A percentile compares a stretch with the other conserved stretches of the same genome.
These are phyloP conservation scores for Heritiera littoralis DNA, from an alignment of 345 rosid species.

Conservation along the genomic window DNA sequence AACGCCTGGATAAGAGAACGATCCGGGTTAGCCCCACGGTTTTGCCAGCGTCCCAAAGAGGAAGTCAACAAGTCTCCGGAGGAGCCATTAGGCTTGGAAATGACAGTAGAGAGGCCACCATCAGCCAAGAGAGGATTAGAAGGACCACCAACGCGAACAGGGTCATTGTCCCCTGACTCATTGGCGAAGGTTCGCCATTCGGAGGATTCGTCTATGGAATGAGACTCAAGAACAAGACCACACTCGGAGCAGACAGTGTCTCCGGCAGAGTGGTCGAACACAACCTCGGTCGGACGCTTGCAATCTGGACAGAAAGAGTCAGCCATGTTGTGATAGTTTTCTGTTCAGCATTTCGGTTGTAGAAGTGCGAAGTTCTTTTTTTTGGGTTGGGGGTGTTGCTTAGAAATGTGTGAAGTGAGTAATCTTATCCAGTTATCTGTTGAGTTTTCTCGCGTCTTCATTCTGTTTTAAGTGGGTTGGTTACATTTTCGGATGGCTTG, in stretches of 20 bases:
- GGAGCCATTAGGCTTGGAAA: conserved; percentile 89
- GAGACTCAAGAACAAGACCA: conserved; percentile 90
- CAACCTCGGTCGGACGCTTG: conserved; percentile 84
- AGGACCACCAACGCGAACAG: conserved; percentile 97
- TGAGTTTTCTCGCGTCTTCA: neutral
- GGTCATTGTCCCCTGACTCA: conserved; percentile 88
- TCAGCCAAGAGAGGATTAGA: conserved; percentile 87
- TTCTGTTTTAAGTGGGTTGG: neutral
- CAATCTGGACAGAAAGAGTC: conserved; percentile 91
- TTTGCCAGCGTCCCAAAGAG: conserved; percentile 95
- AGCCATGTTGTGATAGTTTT: conserved; percentile 36
- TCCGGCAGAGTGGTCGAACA: conserved; percentile 94
- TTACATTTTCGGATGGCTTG: neutral
- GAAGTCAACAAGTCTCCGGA: conserved; percentile 85
- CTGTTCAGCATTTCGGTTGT: neutral
- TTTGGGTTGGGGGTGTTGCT: neutral
- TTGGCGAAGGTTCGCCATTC: conserved; percentile 99
- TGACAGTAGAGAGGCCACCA: conserved; percentile 90
- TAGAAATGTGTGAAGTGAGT: neutral
- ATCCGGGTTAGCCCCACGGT: conserved; percentile 91
- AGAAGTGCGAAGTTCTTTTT: neutral
- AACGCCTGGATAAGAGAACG: conserved; percentile 85
- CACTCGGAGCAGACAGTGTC: conserved; percentile 98
- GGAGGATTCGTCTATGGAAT: conserved; percentile 93
- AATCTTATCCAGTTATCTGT: neutral